These are phyloP conservation scores for Phytomonas sp. DNA, from an alignment of 208 protist species.

Conservation along the genomic window DNA sequence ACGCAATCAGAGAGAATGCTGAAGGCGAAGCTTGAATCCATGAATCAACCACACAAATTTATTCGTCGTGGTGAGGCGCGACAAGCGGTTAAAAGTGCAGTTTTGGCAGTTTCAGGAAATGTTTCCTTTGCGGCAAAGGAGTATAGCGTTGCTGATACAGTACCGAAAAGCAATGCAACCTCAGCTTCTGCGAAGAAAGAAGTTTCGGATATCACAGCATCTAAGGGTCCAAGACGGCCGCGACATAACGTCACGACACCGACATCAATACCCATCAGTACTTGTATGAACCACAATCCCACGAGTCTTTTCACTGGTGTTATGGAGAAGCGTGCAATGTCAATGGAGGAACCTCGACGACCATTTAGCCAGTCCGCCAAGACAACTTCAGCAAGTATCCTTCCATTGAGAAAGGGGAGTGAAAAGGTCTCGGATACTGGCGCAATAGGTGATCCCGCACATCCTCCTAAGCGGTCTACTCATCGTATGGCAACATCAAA, in stretches of 20 bases:
- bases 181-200: not conserved
- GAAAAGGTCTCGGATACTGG: not conserved
- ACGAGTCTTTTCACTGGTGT: not conserved
- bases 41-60: conserved; percentile 33
- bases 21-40: conserved; percentile 21
- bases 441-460: not conserved
- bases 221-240: not conserved
- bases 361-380: not conserved
- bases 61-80: conserved; percentile 33
- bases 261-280: not conserved
- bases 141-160: not conserved
- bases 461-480: not conserved
- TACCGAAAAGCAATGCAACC: not conserved
- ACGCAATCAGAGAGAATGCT: conserved; percentile 48
- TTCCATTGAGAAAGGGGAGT: not conserved
- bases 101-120: not conserved
- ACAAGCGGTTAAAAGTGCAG: conserved; percentile 12
- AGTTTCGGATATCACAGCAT: not conserved
- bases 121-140: not conserved
- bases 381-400: not conserved
- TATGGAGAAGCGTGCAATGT: not conserved
- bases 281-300: not conserved
- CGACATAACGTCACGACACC: not conserved
- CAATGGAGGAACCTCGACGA: not conserved
- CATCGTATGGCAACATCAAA: not conserved